Percentiles rank a stretch among this genome's conserved stretches.
Conservation (phyloP, 169 alveolate species). For the Theileria parva region DNA sequence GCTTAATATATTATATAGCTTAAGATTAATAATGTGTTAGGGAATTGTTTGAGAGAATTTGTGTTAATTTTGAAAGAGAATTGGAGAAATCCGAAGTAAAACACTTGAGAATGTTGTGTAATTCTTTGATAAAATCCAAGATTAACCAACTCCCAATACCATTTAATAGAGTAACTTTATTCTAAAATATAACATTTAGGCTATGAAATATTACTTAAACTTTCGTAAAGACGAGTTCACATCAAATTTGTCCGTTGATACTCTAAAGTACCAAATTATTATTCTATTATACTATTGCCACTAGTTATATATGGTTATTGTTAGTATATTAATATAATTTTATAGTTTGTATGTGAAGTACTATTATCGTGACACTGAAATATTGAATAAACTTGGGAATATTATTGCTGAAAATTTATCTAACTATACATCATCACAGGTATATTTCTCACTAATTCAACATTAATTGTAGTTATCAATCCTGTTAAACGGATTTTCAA, state of each 20-base stretch:
- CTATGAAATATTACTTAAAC: conserved; percentile 5
- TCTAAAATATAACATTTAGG: not conserved
- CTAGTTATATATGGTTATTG: not conserved
- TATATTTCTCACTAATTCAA: not conserved
- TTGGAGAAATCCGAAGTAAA: conserved; percentile 2
- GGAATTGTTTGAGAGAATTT: conserved; percentile 41
- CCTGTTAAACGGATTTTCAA: conserved; percentile 27
- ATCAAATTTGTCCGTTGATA: conserved; percentile 18
- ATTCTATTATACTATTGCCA: not conserved
- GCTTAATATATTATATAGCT: not conserved
- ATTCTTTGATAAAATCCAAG: conserved; percentile 19
- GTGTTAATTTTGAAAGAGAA: conserved; percentile 58
- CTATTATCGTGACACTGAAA: conserved; percentile 57
- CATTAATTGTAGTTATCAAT: not conserved
- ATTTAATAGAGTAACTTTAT: conserved; percentile 8
- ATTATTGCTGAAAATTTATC: not conserved
- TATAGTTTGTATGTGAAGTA: conserved; percentile 13
- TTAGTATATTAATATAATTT: too few species aligned
- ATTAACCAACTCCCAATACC: conserved; percentile 16
- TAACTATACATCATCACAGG: not conserved
- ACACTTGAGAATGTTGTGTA: conserved; percentile 45
- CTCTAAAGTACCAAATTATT: conserved; percentile 15
- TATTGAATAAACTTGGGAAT: conserved; percentile 35
- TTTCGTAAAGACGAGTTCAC: conserved; percentile 14
- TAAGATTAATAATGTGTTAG: conserved; percentile 13